Conservation (phyloP, 139 green algal genomes). For the Micromonas pusilla region DNA sequence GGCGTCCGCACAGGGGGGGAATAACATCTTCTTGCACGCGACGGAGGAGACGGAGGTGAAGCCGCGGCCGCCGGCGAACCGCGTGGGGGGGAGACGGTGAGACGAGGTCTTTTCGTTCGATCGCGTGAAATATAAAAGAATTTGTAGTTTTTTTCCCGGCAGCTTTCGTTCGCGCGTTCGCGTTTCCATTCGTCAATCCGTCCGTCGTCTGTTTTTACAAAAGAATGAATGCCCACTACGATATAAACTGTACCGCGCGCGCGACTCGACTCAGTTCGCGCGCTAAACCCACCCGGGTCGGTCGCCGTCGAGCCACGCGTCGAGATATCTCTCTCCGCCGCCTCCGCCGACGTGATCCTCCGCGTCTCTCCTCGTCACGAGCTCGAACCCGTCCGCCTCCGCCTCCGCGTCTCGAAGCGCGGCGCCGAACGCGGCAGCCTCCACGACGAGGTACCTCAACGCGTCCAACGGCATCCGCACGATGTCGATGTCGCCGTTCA, state of each 20-base stretch:
- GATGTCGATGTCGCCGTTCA: too few species aligned
- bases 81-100: neutral
- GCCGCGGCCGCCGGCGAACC: neutral
- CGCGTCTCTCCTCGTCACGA: neutral
- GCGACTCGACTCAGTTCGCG: too few species aligned
- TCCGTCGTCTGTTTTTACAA: too few species aligned
- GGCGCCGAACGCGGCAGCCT: constrained; percentile 11
- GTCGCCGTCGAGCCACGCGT: too few species aligned
- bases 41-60: constrained; percentile 78
- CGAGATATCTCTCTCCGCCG: too few species aligned
- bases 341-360: neutral
- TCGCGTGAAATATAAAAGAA: constrained; percentile 1
- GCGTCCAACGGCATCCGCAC: neutral
- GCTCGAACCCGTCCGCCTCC: neutral
- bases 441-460: constrained; percentile 8
- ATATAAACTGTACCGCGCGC: too few species aligned
- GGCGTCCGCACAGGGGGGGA: constrained; percentile 52
- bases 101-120: neutral
- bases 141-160: too few species aligned
- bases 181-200: too few species aligned
- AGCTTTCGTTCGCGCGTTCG: too few species aligned
- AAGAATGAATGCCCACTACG: too few species aligned
- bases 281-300: too few species aligned
- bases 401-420: neutral
- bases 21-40: constrained; percentile 81